Evolutionary conservation across 768 basidiomycete genomes (phyloP), one percentile per base, ranked within the genome.

Genomic region (Sarcomyxa edulis): DNA sequence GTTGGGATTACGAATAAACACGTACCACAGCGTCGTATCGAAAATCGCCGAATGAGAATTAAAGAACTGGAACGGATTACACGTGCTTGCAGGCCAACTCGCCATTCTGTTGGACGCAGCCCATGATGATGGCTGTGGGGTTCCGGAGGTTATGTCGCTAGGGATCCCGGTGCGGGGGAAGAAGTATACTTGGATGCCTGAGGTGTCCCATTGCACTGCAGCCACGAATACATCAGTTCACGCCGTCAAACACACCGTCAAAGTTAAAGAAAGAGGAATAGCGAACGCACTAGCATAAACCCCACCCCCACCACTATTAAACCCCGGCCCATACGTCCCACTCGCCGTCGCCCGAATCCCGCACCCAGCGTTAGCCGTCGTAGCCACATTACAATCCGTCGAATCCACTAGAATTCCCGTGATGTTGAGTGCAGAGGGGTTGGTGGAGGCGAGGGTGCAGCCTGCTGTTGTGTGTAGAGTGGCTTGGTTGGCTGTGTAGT

Each of bases 221-320:
- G 1, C n/a, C n/a, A n/a, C n/a, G n/a, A n/a, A n/a, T n/a, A n/a
- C n/a, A n/a, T n/a, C n/a, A n/a, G n/a, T n/a, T n/a, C n/a, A n/a
- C n/a, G 47, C 1, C 37, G 32, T 44, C 47, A 54, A 7, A 11
- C 6, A 35, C 33, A 14, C 11, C 11, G 18, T 12, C 18, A 11
- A 35, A 44, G n/a, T n/a, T n/a, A n/a, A n/a, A n/a, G n/a, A n/a
- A n/a, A n/a, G 15, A 40, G n/a, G n/a, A n/a, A 5, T 18, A 12
- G 22, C 38, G 16, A 12, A 76, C 87, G 58, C 53, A 92, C 89
- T 89, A 35, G 86, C 86, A 41, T 59, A 79, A 15, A 79, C 74
- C 15, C 78, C 78, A 12, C 78, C 78, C 0, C 48, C 52, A 2
- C 56, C 53, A 20, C 47, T 15, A 47, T 64, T 80, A 66, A 72